These are phyloP conservation scores for Pseudogymnoascus sp. DNA, from an alignment of 2,329 filamentous ascomycete species.

Conservation along the genomic window DNA sequence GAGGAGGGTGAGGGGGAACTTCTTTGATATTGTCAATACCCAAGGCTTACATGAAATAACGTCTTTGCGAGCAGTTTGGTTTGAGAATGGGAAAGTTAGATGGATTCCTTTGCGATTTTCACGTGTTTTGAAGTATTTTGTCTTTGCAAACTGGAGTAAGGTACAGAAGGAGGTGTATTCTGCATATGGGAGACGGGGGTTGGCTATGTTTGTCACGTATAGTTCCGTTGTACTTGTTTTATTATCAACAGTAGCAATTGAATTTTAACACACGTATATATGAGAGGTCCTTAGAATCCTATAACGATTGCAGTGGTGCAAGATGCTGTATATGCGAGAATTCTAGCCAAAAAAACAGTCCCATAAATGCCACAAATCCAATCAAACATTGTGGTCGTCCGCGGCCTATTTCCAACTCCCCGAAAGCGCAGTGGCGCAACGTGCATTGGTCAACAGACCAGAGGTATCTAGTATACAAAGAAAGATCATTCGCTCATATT, in stretches of 20 bases:
- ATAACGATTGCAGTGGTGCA: conserved; percentile 3
- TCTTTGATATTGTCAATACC: conserved; percentile 10
- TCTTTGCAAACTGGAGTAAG: conserved; percentile 7
- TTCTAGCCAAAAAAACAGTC: neutral
- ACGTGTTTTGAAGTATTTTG: neutral
- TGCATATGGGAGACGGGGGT: neutral
- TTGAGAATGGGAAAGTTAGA: neutral
- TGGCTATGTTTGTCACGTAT: conserved; percentile 4
- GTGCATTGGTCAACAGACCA: conserved; percentile 5
- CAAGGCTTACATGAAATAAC: conserved; percentile 8
- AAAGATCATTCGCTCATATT: conserved; percentile 9
- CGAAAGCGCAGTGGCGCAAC: neutral
- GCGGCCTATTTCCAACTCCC: neutral
- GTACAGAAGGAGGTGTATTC: neutral
- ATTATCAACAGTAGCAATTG: conserved; percentile 3
- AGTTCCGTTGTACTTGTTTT: neutral
- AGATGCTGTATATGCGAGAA: conserved; percentile 1
- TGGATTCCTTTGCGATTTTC: neutral
- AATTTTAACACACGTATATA: neutral
- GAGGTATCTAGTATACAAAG: conserved; percentile 8
- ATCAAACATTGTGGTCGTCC: neutral
- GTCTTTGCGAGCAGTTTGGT: conserved; percentile 3
- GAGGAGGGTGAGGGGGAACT: conserved; percentile 46
- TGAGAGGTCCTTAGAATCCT: neutral
- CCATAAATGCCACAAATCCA: conserved; percentile 9